Evolutionary conservation across 2,329 filamentous ascomycete genomes (phyloP), one percentile per base, ranked within the genome.

Genomic region (Pseudogymnoascus destructans): DNA sequence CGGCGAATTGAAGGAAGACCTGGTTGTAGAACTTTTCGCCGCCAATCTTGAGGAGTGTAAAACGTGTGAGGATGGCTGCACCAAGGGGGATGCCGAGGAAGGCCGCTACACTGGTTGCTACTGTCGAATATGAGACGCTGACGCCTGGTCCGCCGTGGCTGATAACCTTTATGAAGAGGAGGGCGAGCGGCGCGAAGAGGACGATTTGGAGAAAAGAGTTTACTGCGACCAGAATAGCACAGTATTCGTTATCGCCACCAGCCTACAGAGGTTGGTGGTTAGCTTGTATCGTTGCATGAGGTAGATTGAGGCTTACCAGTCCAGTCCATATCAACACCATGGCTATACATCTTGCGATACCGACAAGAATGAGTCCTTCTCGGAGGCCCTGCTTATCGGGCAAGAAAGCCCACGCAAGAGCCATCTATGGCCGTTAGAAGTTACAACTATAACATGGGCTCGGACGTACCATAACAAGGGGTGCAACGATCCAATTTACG

Each of bases 271-370:
- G 35, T 40, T 3, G 5, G 5, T 21, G 17, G 11, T 40, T 13
- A 40, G 36, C 36, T 21, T 40, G 36, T 7, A 40, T 40, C 10
- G 17, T 7, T 21, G 17, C 17, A 40, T 7, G 36, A 40, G 17
- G 17, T 11, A 40, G 17, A 10, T 40, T 21, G 36, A 19, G 17
- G 10, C 36, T 40, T 0, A 89, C 87, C 0, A 89, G 74, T 3
- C 80, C 81, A 0, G 82, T 93, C 89, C 88, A 95, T 61, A 95
- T 86, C 4, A 87, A 71, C 2, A 83, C 88, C 89, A 95, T 95
- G 30, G 89, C 89, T 62, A 95, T 95, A 65, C 90, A 95, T 57
- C 90, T 75, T 4, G 87, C 90, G 1, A 95, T 74, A 0, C 90
- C 89, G 0, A 95, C 89, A 5, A 95, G 79, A 35, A 93, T 88